A percentile compares a stretch with the other conserved stretches of the same genome.
Conservation (phyloP, 805 yeast species). For the Lipomyces orientalis region DNA sequence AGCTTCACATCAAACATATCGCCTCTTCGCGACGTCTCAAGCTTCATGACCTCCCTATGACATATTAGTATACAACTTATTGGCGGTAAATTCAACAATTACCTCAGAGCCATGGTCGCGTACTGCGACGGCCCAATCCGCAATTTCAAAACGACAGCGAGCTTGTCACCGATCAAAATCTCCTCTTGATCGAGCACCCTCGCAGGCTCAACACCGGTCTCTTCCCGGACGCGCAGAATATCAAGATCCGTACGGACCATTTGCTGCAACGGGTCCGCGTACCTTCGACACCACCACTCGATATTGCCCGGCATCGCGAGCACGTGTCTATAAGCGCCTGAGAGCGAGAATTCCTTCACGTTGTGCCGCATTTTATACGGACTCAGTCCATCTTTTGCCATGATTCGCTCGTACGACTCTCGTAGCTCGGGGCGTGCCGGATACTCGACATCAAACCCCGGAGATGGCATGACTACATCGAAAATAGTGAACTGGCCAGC, state of each 20-base stretch:
- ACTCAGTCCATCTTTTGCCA: constrained; percentile 80
- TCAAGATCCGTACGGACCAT: constrained; percentile 81
- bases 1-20: constrained; percentile 34
- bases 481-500: constrained; percentile 65
- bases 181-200: constrained; percentile 13
- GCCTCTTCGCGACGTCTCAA: constrained; percentile 37
- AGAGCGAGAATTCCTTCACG: constrained; percentile 84
- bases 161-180: constrained; percentile 50
- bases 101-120: constrained; percentile 97
- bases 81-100: constrained; percentile 50
- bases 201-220: constrained; percentile 24
- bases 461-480: constrained; percentile 93
- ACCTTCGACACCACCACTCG: constrained; percentile 66
- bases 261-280: constrained; percentile 68
- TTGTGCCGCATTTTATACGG: constrained; percentile 84
- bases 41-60: constrained; percentile 33
- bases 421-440: constrained; percentile 63
- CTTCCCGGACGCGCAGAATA: constrained; percentile 49
- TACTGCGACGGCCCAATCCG: constrained; percentile 85
- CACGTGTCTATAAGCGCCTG: constrained; percentile 85
- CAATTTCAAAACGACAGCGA: constrained; percentile 77
- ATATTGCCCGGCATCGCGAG: constrained; percentile 68
- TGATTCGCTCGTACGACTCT: constrained; percentile 61
- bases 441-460: constrained; percentile 90
- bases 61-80: not conserved